Base-by-base conservation (phyloP, 2,329 filamentous ascomycete genomes). In the Penicillium sp. region DNA sequence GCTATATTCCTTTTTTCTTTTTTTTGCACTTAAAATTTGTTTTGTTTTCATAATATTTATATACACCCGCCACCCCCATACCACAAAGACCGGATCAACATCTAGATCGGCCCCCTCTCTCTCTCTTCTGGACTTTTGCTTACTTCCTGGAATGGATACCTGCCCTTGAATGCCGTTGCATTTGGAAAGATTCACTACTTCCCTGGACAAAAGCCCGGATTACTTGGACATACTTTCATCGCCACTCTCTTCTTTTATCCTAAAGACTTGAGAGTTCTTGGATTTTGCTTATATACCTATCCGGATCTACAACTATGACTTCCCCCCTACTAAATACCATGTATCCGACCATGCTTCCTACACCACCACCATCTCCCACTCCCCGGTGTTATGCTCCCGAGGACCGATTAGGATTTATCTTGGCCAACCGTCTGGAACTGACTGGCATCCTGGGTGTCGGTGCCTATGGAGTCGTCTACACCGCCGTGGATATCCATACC, bases 401-500 rank as follows among this genome's bases (percentile, higher is more conserved):
- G 83, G 91, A 93, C 72, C 88, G 92, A 71, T 78, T 98, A 81
- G 93, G 93, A 75, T 86, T 88, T 67, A 83, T 93, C 66, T 84
- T 98, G 64, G 91, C 91, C 67, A 89, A 89, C 72, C 88, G 90
- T 73, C 84, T 97, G 67, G 88, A 93, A 79, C 81, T 98, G 69
- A 91, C 88, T 62, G 85, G 87, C 61, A 91, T 98, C 67, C 84
- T 98, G 61, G 95, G 95, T 64, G 91, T 93, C 50, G 95, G 95
- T 67, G 95, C 95, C 57, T 99, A 99, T 77, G 95, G 95, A 63
- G 93, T 97, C 43, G 95, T 99, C 26, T 98, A 98, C 80, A 87
- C 88, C 64, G 93, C 93, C 69, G 82, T 90, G 77, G 93, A 95
- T 78, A 85, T 93, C 72, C 88, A 88, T 73, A 93, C 88, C 66